These are phyloP conservation scores for Capsella rubella DNA, from an alignment of 441 rosid species.

Conservation along the genomic window DNA sequence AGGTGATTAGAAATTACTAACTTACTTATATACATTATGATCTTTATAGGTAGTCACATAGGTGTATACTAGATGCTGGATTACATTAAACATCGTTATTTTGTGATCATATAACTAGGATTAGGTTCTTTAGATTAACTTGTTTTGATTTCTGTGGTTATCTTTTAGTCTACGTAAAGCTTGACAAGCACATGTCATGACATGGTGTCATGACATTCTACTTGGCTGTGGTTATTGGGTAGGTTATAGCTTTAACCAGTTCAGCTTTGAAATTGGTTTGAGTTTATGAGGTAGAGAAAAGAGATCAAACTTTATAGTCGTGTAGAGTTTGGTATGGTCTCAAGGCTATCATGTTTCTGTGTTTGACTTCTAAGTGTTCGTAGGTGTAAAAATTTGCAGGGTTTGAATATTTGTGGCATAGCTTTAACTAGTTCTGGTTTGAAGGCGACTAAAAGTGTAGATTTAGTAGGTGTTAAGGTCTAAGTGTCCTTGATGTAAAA, in stretches of 20 bases:
- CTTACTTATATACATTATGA: neutral
- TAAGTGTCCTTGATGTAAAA: neutral
- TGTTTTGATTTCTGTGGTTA: neutral
- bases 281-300: neutral
- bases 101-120: neutral
- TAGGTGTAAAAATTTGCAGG: neutral
- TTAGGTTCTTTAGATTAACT: neutral
- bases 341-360: no score
- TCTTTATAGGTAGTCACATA: conserved; percentile 46
- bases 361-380: neutral
- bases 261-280: neutral
- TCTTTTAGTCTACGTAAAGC: neutral
- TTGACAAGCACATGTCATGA: neutral
- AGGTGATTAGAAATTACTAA: conserved; percentile 46
- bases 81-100: conserved; percentile 42
- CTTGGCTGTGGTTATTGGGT: neutral
- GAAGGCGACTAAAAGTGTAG: no score
- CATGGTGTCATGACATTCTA: neutral
- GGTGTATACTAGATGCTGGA: neutral
- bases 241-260: neutral
- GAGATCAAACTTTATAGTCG: neutral
- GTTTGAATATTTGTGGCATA: no score
- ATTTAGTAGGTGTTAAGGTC: neutral
- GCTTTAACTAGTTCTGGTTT: neutral
- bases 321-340: neutral